Evolutionary conservation across 768 basidiomycete species (phyloP).

Genomic region (Thelephora ganbajun): DNA sequence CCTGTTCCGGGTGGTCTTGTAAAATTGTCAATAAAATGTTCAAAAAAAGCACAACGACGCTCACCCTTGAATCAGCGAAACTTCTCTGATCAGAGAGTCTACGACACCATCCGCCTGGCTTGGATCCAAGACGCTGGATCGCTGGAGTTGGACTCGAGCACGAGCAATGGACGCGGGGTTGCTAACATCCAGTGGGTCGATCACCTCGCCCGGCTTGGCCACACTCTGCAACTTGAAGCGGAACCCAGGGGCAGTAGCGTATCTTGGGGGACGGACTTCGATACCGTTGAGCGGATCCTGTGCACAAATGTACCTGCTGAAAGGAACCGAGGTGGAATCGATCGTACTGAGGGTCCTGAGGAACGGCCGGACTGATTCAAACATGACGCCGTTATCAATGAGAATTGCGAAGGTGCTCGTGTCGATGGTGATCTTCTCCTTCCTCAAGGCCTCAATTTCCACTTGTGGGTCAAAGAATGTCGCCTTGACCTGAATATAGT

Average conservation of each 20-base stretch:
- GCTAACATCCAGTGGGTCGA: constrained; percentile 19
- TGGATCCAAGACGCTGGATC: constrained; percentile 43
- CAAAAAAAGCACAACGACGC: constrained; percentile 1
- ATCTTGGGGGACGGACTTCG: constrained; percentile 36
- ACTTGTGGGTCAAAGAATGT: constrained; percentile 51
- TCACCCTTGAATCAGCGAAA: constrained; percentile 63
- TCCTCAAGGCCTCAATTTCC: constrained; percentile 30
- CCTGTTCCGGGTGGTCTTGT: constrained; percentile 66
- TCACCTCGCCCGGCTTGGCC: constrained; percentile 20
- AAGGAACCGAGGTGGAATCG: constrained; percentile 45
- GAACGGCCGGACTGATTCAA: constrained; percentile 55
- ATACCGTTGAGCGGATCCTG: constrained; percentile 16
- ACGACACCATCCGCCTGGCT: constrained; percentile 63
- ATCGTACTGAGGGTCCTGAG: constrained; percentile 37
- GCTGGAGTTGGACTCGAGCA: constrained; percentile 32
- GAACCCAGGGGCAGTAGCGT: constrained; percentile 41
- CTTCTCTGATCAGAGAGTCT: constrained; percentile 41
- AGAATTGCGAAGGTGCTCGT: constrained; percentile 20
- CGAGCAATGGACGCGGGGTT: constrained; percentile 28
- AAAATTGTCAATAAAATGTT: neutral
- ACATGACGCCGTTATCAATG: constrained; percentile 53
- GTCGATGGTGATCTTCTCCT: constrained; percentile 11
- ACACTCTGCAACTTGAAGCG: constrained; percentile 33
- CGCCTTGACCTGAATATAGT: constrained; percentile 31
- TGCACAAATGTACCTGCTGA: constrained; percentile 37